Base-by-base conservation (phyloP, 163 green algal genomes). In the Picocystis sp. region DNA sequence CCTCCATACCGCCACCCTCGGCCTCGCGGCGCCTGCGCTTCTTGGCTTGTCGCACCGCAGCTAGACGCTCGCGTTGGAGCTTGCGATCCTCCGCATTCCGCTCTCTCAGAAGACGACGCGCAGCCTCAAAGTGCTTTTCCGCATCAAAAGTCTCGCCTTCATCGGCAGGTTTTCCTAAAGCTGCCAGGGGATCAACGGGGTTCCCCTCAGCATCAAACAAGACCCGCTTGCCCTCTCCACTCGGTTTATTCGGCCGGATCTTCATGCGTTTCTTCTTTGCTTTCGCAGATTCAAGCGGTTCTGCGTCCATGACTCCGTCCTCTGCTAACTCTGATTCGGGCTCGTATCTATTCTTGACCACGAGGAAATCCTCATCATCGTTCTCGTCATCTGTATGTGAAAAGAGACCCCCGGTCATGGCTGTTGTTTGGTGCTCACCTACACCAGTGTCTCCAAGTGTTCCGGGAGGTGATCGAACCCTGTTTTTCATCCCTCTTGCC, bases 141-240 rank as follows among this genome's bases (percentile, higher is more conserved):
- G 74, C 62, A 21, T 55, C 69, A 38, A 49, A 44, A n/a, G 54
- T 46, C 48, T 71, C 66, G 1, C 24, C 52, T 8, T 67, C 66
- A 51, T 78, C 69, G 45, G 22, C 44, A 33, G 22, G 21, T 50
- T 50, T 23, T 23, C 22, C 81, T 43, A 92, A 70, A 48, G 71
- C 52, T 13, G 56, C 73, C 43, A 92, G 63, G 9, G 81, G 74
- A 48, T 82, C 69, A 29, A 80, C 22, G 0, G 71, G 70, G 19
- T 73, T 44, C 2, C 83, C 83, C 13, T 81, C 71, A 1, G 86
- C 79, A 43, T 89, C 82, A 71, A 93, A 93, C 17, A 93, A 74
- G 13, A 74, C 60, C 11, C 74, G 63, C 21, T 64, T 61, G 12
- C 70, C 69, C 19, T 56, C 74, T 29, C 41, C 53, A 25, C 53